Percentiles rank a stretch among this genome's conserved stretches.
Conservation (phyloP, 768 basidiomycete genomes). For the Fomitopsis pulvina region DNA sequence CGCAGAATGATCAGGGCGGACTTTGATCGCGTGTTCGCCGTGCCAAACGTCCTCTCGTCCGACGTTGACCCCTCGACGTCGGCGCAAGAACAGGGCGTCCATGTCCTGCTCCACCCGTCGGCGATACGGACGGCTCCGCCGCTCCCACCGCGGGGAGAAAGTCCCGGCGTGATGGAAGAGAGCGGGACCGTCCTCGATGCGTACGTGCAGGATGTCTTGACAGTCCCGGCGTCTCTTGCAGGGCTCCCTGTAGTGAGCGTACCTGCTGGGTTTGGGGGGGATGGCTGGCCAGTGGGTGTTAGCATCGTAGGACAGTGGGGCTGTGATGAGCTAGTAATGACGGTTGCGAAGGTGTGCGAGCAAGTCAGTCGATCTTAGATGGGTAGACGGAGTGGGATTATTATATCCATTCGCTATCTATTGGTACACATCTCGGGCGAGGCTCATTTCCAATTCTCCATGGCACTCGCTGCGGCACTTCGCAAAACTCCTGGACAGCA, state of each 20-base stretch:
- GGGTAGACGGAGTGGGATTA: no score
- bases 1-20: constrained; percentile 67
- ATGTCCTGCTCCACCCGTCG: constrained; percentile 82
- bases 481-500: not conserved
- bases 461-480: not conserved
- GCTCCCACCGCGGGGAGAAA: constrained; percentile 25
- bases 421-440: not conserved
- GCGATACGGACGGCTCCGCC: constrained; percentile 80
- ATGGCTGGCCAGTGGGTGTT: constrained; percentile 79
- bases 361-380: no score
- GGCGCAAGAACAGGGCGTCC: constrained; percentile 37
- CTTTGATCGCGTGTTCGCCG: constrained; percentile 62
- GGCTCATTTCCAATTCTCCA: not conserved
- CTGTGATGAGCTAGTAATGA: constrained; percentile 51
- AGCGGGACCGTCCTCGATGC: constrained; percentile 31
- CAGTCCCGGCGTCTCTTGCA: constrained; percentile 86
- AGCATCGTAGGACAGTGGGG: constrained; percentile 91
- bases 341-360: constrained; percentile 27
- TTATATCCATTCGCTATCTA: not conserved
- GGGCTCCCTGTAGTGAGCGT: constrained; percentile 81
- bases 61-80: not conserved
- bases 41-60: constrained; percentile 36
- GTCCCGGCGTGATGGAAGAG: not conserved
- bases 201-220: constrained; percentile 89
- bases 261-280: constrained; percentile 42